These are phyloP conservation scores for Purpureocillium lavendulum DNA, from an alignment of 2,329 filamentous ascomycete species.

Conservation along the genomic window DNA sequence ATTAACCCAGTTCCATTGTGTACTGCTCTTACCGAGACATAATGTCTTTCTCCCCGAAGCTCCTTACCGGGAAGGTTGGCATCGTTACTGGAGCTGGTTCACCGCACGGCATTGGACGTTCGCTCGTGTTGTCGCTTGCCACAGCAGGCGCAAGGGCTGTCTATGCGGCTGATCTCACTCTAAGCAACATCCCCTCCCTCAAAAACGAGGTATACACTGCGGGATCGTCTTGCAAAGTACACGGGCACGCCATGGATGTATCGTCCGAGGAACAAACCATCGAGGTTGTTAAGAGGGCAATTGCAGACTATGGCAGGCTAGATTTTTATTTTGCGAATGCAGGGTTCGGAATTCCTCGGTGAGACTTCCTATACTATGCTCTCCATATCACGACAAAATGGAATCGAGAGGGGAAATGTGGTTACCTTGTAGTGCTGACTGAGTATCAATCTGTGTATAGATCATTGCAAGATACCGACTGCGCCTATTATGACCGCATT, in stretches of 20 bases:
- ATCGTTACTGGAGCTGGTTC: slow-evolving; percentile 19
- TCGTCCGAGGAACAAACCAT: neutral
- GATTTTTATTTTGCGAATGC: slow-evolving; percentile 15
- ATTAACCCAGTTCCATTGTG: too few relatives aligned
- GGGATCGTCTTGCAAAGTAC: neutral
- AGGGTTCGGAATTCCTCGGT: slow-evolving; percentile 8
- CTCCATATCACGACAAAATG: too few relatives aligned
- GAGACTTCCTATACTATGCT: too few relatives aligned
- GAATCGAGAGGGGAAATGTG: too few relatives aligned
- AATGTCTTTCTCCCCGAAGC: slow-evolving; percentile 3
- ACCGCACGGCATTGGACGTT: slow-evolving; percentile 15
- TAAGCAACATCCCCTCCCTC: slow-evolving; percentile 2
- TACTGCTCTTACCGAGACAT: too few relatives aligned
- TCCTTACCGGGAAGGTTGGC: slow-evolving; percentile 12
- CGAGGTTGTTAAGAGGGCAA: neutral
- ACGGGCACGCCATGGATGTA: neutral
- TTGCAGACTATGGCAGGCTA: slow-evolving; percentile 4
- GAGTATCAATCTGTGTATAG: neutral
- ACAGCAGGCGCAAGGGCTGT: slow-evolving; percentile 10
- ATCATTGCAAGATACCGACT: slow-evolving; percentile 3
- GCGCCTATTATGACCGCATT: neutral
- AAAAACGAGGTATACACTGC: neutral
- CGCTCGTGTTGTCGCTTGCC: slow-evolving; percentile 12
- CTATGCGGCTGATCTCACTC: slow-evolving; percentile 9
- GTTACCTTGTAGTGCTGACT: too few relatives aligned